Evolutionary conservation across 202 grass and related monocot species (phyloP).

Genomic region (Schoenoplectus triqueter): DNA sequence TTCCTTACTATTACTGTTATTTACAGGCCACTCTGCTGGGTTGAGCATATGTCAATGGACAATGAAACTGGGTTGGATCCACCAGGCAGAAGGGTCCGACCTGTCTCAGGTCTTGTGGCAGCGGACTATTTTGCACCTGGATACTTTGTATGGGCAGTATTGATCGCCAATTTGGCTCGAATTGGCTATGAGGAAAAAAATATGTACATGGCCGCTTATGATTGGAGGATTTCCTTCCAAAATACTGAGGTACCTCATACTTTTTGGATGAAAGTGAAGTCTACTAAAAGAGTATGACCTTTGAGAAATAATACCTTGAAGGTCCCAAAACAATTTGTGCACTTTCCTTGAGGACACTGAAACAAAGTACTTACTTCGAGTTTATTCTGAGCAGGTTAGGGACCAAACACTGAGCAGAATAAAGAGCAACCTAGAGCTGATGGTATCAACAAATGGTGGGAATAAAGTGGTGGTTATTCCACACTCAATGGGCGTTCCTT

Average conservation of each 20-base stretch:
- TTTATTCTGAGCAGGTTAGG: constrained; percentile 36
- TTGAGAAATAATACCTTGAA: constrained; percentile 8
- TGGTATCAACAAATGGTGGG: constrained; percentile 54
- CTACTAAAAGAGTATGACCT: constrained; percentile 18
- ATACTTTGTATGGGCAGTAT: constrained; percentile 63
- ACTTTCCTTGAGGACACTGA: neutral
- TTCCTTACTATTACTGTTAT: constrained; percentile 7
- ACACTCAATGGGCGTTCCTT: constrained; percentile 58
- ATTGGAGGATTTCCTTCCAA: constrained; percentile 61
- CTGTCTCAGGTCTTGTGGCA: constrained; percentile 54
- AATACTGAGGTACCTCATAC: constrained; percentile 47
- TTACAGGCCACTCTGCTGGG: constrained; percentile 57
- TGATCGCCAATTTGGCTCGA: constrained; percentile 57
- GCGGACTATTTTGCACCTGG: constrained; percentile 61
- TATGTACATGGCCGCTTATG: constrained; percentile 64
- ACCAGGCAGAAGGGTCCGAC: constrained; percentile 52
- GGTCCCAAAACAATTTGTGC: neutral
- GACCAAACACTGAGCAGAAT: constrained; percentile 54
- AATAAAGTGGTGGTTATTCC: constrained; percentile 58
- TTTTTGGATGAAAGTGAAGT: neutral
- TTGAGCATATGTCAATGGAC: constrained; percentile 61
- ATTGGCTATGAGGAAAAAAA: constrained; percentile 64
- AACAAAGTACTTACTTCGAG: constrained; percentile 5
- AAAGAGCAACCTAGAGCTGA: constrained; percentile 56
- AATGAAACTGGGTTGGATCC: constrained; percentile 62